phyloP scores from a whole-genome alignment of 441 rosid species.

The Codiaeum variegatum region DNA sequence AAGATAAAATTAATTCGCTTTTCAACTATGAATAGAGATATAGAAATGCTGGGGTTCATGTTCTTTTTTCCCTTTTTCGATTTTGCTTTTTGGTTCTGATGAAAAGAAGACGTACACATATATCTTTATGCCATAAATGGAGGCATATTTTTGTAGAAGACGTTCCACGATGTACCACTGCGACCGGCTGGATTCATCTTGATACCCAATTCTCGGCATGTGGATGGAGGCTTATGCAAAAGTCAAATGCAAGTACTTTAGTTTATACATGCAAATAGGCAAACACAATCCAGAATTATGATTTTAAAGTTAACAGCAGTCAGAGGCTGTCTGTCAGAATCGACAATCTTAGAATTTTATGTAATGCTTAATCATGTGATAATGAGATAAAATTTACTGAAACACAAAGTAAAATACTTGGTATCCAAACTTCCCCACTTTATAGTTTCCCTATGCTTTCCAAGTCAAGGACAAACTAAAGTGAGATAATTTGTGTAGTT shows the following conservation, averaged over 20 bases:
- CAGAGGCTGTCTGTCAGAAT: not conserved
- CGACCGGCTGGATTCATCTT: constrained; percentile 67
- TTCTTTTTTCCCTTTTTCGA: not conserved
- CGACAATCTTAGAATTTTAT: not conserved
- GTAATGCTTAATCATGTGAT: not conserved
- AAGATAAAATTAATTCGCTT: not conserved
- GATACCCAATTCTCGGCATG: constrained; percentile 87
- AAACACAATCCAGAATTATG: not conserved
- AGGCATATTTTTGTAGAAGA: constrained; percentile 74
- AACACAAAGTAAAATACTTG: not conserved
- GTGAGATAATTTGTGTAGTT: not conserved
- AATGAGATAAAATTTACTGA: not conserved
- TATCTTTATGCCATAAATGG: constrained; percentile 57
- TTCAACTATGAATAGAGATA: not conserved
- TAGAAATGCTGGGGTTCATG: not conserved
- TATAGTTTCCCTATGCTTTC: not conserved
- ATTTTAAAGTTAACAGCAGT: not conserved
- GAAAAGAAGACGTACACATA: constrained; percentile 51
- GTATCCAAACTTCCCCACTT: not conserved
- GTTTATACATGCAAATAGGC: constrained; percentile 11
- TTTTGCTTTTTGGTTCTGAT: too few relatives aligned
- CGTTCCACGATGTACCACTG: constrained; percentile 89
- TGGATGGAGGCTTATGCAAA: constrained; percentile 61
- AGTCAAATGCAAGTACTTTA: not conserved
- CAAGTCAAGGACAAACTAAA: not conserved